Evolutionary conservation across 2,329 filamentous ascomycete species (phyloP).

Genomic region (Neopestalotiopsis rosae): DNA sequence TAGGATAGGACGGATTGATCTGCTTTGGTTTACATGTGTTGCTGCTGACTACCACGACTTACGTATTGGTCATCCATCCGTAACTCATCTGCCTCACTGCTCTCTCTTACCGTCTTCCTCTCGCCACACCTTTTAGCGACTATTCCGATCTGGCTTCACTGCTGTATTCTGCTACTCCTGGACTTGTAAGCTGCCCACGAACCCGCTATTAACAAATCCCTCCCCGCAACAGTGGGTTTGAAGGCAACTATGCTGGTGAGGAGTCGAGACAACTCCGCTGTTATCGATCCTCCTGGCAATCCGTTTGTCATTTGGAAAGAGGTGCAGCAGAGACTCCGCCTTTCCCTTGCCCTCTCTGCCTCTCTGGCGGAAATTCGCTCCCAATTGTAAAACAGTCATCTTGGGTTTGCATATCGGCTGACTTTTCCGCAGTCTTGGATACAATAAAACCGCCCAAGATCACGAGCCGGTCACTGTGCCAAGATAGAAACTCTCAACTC

Average conservation of each 20-base stretch:
- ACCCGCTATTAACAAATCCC: neutral
- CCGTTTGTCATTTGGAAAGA: neutral
- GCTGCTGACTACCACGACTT: slow-evolving; percentile 7
- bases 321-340: neutral
- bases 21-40: slow-evolving; percentile 6
- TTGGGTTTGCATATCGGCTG: neutral
- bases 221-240: neutral
- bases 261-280: neutral
- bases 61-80: slow-evolving; percentile 15
- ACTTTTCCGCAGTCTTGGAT: neutral
- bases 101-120: neutral
- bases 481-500: neutral
- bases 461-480: neutral
- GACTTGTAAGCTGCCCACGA: neutral
- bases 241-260: neutral
- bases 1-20: neutral
- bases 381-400: neutral
- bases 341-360: neutral
- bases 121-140: neutral
- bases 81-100: neutral
- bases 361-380: neutral
- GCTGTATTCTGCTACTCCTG: neutral
- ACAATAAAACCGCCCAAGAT: neutral
- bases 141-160: neutral
- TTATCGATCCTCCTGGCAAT: neutral